Evolutionary conservation across 2,329 filamentous ascomycete genomes (phyloP).

Genomic region (Passalora sequoiae): DNA sequence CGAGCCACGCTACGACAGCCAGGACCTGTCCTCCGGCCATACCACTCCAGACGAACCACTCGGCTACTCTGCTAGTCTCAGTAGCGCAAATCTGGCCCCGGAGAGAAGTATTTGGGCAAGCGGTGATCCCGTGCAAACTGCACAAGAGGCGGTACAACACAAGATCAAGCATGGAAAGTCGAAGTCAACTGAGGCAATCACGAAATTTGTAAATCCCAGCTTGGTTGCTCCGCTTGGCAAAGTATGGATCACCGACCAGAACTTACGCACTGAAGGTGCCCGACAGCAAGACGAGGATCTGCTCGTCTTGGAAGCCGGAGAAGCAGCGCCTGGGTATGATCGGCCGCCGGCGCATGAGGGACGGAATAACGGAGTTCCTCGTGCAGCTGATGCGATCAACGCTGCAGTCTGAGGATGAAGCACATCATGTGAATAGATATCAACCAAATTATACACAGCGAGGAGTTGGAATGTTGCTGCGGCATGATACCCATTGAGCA

Average conservation of each 20-base stretch:
- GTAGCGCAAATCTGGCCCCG: conserved; percentile 24
- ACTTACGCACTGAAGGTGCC: background rate
- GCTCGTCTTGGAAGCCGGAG: conserved; percentile 1
- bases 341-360: conserved; percentile 4
- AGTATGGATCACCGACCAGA: conserved; percentile 29
- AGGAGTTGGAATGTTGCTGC: too few relatives aligned
- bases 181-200: conserved; percentile 46
- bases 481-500: too few relatives aligned
- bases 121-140: conserved; percentile 10
- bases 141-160: conserved; percentile 9
- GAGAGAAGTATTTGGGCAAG: conserved; percentile 40
- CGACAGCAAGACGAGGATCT: conserved; percentile 1
- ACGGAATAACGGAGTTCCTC: background rate
- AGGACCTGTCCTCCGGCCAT: conserved; percentile 25
- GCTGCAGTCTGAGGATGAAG: conserved; percentile 1
- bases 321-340: background rate
- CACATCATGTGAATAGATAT: too few relatives aligned
- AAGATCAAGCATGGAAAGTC: conserved; percentile 10
- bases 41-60: conserved; percentile 14
- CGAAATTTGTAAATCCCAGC: conserved; percentile 72
- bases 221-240: conserved; percentile 52
- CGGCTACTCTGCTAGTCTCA: conserved; percentile 19
- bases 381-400: conserved; percentile 1
- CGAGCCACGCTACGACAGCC: conserved; percentile 9
- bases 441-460: too few relatives aligned